Conservation (phyloP, 2,329 filamentous ascomycete species). For the Exophiala bonariae region DNA sequence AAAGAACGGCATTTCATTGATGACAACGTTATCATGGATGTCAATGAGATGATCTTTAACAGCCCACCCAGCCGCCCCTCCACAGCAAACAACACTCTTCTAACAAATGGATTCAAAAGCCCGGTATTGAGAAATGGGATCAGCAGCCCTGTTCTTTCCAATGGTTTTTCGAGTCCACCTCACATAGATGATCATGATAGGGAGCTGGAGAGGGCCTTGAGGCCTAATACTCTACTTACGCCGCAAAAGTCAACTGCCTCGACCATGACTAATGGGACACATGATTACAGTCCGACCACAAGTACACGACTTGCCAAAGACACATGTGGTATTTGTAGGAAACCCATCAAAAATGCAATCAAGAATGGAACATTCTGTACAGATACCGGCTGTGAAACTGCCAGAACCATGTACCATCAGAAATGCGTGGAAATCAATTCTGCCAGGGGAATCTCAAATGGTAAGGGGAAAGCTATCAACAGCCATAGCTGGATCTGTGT, state of each 20-base stretch:
- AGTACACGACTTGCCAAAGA: not conserved
- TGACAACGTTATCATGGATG: conserved; percentile 17
- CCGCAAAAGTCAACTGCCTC: too few species aligned
- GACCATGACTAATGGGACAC: too few species aligned
- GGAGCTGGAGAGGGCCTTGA: too few species aligned
- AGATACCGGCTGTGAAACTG: conserved; percentile 13
- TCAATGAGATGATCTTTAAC: conserved; percentile 19
- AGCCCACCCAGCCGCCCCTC: conserved; percentile 1
- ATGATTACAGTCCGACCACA: too few species aligned
- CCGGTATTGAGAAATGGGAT: not conserved
- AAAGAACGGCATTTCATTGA: conserved; percentile 21
- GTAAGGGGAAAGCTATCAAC: not conserved
- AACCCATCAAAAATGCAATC: conserved; percentile 7
- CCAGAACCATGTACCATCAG: conserved; percentile 18
- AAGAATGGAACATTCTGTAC: conserved; percentile 14
- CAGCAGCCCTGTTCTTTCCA: not conserved
- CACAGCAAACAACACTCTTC: not conserved
- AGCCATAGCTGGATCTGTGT: not conserved
- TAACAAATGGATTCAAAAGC: too few species aligned
- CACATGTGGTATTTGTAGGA: conserved; percentile 16
- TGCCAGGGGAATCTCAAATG: not conserved
- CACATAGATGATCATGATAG: conserved; percentile 1
- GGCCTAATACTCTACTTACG: too few species aligned
- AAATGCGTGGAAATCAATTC: conserved; percentile 8
- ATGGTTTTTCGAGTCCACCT: not conserved